phyloP scores from a whole-genome alignment of 768 basidiomycete genomes.

The Calocera cornea region DNA sequence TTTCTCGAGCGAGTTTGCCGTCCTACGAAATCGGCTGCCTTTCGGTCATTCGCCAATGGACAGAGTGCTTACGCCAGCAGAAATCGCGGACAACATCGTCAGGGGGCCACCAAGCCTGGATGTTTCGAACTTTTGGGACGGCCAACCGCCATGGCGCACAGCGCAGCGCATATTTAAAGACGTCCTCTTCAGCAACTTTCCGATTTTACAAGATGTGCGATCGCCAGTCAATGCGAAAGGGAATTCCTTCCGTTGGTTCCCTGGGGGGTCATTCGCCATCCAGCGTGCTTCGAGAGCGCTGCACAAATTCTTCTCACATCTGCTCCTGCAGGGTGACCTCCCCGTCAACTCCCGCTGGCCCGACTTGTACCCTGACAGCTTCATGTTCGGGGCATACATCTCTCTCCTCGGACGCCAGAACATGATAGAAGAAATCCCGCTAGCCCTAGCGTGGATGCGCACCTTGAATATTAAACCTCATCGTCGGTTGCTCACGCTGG shows the following conservation, averaged over 20 bases:
- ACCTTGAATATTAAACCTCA: slow-evolving; percentile 40
- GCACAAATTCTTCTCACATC: not conserved
- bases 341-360: slow-evolving; percentile 19
- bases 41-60: slow-evolving; percentile 18
- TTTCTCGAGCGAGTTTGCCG: slow-evolving; percentile 37
- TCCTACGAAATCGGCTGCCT: slow-evolving; percentile 13
- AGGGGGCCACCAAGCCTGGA: slow-evolving; percentile 16
- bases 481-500: slow-evolving; percentile 42
- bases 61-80: slow-evolving; percentile 20
- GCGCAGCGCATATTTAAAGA: slow-evolving; percentile 42
- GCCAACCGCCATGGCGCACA: slow-evolving; percentile 33
- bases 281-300: not conserved
- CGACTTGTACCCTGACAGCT: slow-evolving; percentile 37
- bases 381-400: slow-evolving; percentile 46
- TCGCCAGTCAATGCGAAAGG: slow-evolving; percentile 28
- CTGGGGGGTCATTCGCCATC: slow-evolving; percentile 5
- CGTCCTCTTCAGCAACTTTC: slow-evolving; percentile 46
- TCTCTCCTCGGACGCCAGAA: slow-evolving; percentile 41
- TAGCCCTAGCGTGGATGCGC: slow-evolving; percentile 61
- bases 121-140: slow-evolving; percentile 34
- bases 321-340: not conserved
- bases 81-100: slow-evolving; percentile 15
- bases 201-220: slow-evolving; percentile 22
- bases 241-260: slow-evolving; percentile 18
- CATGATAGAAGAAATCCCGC: slow-evolving; percentile 47